Base-by-base conservation (phyloP, 495 filamentous ascomycete species). In the Lentithecium fluviatile region DNA sequence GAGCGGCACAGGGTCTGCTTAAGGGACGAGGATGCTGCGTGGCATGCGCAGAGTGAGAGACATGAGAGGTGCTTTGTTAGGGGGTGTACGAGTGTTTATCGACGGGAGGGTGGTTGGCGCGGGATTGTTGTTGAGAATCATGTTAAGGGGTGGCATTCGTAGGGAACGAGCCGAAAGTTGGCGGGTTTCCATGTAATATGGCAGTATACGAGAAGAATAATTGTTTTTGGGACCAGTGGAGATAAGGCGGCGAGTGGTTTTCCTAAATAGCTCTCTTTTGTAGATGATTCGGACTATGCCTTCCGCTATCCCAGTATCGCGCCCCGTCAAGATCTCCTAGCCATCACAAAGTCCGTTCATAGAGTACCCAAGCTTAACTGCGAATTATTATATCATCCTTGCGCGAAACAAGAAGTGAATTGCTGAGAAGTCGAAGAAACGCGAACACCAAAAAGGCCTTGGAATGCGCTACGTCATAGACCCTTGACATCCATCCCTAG, bases 61-160 rank as follows among this genome's bases (percentile, higher is more conserved):
- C 53, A 56, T 47, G 53, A 56, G 12, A 25, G 53, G 42, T 56
- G 53, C 20, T 56, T 56, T 47, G 53, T 56, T 12, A 56, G 24
- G 34, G 53, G 38, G 2, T 56, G 53, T 36, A 5, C 2, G 38
- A 32, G 23, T 45, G 21, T 56, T 7, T 26, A 46, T 6, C 10
- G 53, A 20, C 24, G 53, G 29, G 53, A 46, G 17, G 53, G 53
- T 1, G 53, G 53, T 2, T 56, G 53, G 53, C 45, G 25, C 38
- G 24, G n/a, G 21, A 25, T 10, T 17, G 38, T 56, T 46, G 42
- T 56, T n/a, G 53, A 56, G 42, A 17, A 17, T 2, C 53, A 56
- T 56, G 42, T 56, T 32, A 56, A 38, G 26, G 42, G 40, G 53
- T 46, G 53, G 38, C 53, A 56, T 56, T 4, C 5, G 19, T 43